Evolutionary conservation across 2,329 filamentous ascomycete genomes (phyloP), one percentile per base, ranked within the genome.

Genomic region (Remersonia thermophila): DNA sequence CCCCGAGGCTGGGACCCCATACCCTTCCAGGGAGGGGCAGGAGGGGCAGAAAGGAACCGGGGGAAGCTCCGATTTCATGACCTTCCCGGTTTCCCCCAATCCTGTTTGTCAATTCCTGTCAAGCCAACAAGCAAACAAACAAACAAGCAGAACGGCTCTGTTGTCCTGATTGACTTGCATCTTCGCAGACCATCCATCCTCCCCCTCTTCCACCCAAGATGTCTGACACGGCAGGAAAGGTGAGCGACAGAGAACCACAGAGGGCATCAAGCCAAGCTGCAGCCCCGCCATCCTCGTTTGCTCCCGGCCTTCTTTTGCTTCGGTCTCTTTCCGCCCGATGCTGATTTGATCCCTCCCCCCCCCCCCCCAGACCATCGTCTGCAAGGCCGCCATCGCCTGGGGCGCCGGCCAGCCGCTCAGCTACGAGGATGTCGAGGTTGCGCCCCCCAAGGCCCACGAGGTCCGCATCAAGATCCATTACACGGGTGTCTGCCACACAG

Each of bases 401-500:
- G 89, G 87, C 63, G 86, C 91, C 32, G 87, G 83, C 58, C 83
- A 94, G 67, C 80, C 84, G 49, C 74, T 98, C 47, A 77, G 70
- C 52, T 73, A 96, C 50, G 91, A 98, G 66, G 84, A 93, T 50
- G 71, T 98, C 53, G 87, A 96, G 66, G 91, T 98, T 47, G 76
- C 71, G 36, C 82, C 89, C 45, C 91, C 91, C 41, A 78, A 72
- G 63, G 87, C 89, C 43, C 76, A 93, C 65, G 91, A 98, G 67
- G 91, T 98, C 56, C 84, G 91, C 53, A 94, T 98, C 57, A 68
- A 96, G 69, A 84, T 96, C 59, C 80, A 89, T 71, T 93, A 95
- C 70, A 98, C 91, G 36, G 91, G 91, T 63, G 91, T 98, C 58
- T 98, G 91, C 71, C 91, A 98, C 68, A 98, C 89, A 58, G 84